Percentiles rank a stretch among this genome's conserved stretches.
Conservation (phyloP, 2,329 filamentous ascomycete genomes). For the Rhinocladiella similis region DNA sequence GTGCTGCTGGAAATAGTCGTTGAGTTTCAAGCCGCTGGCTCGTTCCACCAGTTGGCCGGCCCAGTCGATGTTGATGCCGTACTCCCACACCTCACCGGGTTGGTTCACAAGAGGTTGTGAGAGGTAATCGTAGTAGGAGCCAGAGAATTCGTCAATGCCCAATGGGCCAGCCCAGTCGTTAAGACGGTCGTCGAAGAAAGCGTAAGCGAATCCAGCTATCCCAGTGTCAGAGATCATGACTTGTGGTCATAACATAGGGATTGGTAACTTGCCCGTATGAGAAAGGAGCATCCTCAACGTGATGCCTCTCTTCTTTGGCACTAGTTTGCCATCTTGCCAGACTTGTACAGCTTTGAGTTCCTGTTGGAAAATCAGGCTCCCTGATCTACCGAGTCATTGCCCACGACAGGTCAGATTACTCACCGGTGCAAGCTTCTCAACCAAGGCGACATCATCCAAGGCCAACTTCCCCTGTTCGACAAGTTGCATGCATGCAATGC, state of each 20-base stretch:
- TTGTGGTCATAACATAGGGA: too few relatives aligned
- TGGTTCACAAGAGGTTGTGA: slow-evolving; percentile 60
- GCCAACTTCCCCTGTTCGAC: slow-evolving; percentile 53
- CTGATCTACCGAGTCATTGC: background rate
- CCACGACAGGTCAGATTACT: too few relatives aligned
- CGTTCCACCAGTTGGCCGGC: slow-evolving; percentile 53
- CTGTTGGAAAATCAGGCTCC: background rate
- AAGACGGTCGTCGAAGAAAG: slow-evolving; percentile 48
- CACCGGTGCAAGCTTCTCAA: slow-evolving; percentile 46
- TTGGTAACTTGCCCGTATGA: slow-evolving; percentile 52
- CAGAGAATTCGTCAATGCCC: slow-evolving; percentile 60
- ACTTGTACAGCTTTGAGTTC: slow-evolving; percentile 53
- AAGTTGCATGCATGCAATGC: slow-evolving; percentile 57
- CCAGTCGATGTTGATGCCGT: slow-evolving; percentile 59
- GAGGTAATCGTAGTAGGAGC: slow-evolving; percentile 48
- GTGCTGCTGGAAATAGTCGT: slow-evolving; percentile 52
- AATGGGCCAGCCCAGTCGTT: slow-evolving; percentile 44
- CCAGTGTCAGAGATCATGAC: background rate
- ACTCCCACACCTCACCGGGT: slow-evolving; percentile 63
- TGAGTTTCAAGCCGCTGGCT: slow-evolving; percentile 44
- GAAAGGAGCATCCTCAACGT: slow-evolving; percentile 53
- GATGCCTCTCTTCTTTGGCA: slow-evolving; percentile 44
- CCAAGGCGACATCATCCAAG: slow-evolving; percentile 50
- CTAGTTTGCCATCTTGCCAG: slow-evolving; percentile 36
- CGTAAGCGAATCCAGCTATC: slow-evolving; percentile 44